These are phyloP conservation scores for Paragyromitra xinjiangensis DNA, from an alignment of 495 filamentous ascomycete species.

Conservation along the genomic window DNA sequence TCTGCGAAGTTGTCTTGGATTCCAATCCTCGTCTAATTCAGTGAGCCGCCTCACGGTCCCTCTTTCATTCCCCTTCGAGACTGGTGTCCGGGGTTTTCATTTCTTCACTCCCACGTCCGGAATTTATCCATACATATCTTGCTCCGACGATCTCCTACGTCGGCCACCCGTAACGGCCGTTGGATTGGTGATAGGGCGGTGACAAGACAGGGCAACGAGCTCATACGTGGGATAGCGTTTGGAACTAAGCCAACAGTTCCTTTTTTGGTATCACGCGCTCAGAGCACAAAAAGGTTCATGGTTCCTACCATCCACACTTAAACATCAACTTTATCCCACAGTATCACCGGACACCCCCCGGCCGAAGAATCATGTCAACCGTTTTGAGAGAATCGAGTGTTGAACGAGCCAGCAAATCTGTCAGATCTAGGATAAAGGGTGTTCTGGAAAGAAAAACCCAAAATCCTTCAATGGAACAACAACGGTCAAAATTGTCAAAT, in stretches of 20 bases:
- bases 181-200: constrained; percentile 39
- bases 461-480: constrained; percentile 32
- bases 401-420: constrained; percentile 33
- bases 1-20: constrained; percentile 54
- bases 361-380: constrained; percentile 40
- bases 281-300: constrained; percentile 46
- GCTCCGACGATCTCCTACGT: constrained; percentile 45
- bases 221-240: constrained; percentile 32
- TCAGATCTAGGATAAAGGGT: constrained; percentile 42
- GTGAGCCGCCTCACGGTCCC: constrained; percentile 49
- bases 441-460: constrained; percentile 36
- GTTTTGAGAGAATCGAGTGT: constrained; percentile 44
- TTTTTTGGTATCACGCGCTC: constrained; percentile 37
- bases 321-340: constrained; percentile 30
- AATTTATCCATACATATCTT: constrained; percentile 43
- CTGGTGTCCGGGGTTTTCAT: constrained; percentile 48
- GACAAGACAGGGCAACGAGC: constrained; percentile 8
- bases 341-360: neutral
- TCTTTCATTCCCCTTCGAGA: constrained; percentile 37
- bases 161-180: constrained; percentile 31
- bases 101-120: constrained; percentile 36
- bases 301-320: constrained; percentile 41
- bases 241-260: constrained; percentile 34
- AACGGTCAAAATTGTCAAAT: constrained; percentile 43
- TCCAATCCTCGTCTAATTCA: constrained; percentile 46